phyloP scores from a whole-genome alignment of 169 alveolate species.

The Plasmodium billcollinsi region DNA sequence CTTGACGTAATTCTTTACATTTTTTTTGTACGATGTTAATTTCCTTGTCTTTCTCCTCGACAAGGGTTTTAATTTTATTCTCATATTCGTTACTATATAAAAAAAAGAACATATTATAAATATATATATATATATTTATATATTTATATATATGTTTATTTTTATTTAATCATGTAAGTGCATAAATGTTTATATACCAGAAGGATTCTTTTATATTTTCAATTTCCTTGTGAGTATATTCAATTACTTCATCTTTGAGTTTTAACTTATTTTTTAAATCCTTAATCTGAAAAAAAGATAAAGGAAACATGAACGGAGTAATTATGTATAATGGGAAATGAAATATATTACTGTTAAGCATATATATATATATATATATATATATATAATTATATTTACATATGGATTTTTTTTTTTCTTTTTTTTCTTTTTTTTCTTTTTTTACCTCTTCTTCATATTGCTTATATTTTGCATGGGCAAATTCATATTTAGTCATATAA shows the following conservation, averaged over 20 bases:
- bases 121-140: neutral
- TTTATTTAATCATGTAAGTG: neutral
- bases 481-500: conserved; percentile 62
- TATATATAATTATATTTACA: neutral
- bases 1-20: conserved; percentile 54
- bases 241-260: conserved; percentile 62
- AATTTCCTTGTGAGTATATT: conserved; percentile 63
- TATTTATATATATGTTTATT: neutral
- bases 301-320: neutral
- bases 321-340: neutral
- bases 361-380: neutral
- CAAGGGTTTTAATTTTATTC: conserved; percentile 36
- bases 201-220: conserved; percentile 71
- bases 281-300: conserved; percentile 15
- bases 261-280: conserved; percentile 58
- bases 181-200: conserved; percentile 27
- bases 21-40: conserved; percentile 25
- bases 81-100: conserved; percentile 61
- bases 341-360: neutral
- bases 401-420: neutral
- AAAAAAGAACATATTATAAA: neutral
- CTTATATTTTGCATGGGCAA: conserved; percentile 51
- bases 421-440: neutral
- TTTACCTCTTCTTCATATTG: conserved; percentile 70
- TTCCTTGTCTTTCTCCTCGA: conserved; percentile 71